phyloP scores from a whole-genome alignment of 257 asterid species.

The Nicotiana otophora region DNA sequence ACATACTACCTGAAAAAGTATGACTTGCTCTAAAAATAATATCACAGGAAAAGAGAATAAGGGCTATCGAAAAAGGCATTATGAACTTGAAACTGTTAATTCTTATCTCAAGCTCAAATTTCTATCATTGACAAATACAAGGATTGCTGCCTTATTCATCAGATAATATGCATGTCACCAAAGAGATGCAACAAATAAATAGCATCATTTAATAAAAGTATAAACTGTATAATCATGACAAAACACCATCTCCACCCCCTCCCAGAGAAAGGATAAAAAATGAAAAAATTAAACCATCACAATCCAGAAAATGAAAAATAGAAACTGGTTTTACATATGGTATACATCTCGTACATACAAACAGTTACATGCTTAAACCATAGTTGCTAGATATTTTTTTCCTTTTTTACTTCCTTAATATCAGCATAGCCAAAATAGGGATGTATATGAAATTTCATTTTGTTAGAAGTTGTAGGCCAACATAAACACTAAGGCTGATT shows the following conservation, averaged over 20 bases:
- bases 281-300: conserved; percentile 11
- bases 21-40: not conserved
- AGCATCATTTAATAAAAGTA: not conserved
- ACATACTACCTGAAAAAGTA: not conserved
- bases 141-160: not conserved
- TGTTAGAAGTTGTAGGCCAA: not conserved
- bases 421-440: not conserved
- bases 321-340: conserved; percentile 15
- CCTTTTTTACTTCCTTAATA: not conserved
- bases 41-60: not conserved
- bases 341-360: conserved; percentile 25
- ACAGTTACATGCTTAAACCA: conserved; percentile 32
- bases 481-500: conserved; percentile 19
- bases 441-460: not conserved
- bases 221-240: not conserved
- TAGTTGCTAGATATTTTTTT: not conserved
- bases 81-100: not conserved
- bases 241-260: not conserved
- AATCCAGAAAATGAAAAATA: conserved; percentile 22
- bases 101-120: conserved; percentile 2
- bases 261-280: not conserved
- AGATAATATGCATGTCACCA: not conserved
- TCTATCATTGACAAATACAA: not conserved
- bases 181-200: conserved; percentile 1
- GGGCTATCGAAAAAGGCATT: not conserved